Conservation (phyloP, 129 eudicot species). For the Glebionis coronaria region DNA sequence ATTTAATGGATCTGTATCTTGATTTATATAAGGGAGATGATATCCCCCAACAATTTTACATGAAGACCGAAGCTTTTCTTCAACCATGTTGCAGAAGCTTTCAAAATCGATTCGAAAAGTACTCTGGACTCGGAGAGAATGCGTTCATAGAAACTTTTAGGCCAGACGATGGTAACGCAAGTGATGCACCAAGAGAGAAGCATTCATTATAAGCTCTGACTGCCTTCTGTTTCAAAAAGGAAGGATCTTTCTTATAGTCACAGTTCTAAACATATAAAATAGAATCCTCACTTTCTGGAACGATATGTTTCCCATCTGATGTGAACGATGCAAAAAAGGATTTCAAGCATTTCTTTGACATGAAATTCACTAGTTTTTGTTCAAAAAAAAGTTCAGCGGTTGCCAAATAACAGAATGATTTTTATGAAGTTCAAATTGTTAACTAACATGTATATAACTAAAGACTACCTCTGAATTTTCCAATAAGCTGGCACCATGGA, state of each 20-base stretch:
- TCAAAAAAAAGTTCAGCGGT: too few species aligned
- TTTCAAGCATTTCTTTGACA: slow-evolving; percentile 53
- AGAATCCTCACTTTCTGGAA: too few species aligned
- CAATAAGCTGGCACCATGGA: slow-evolving; percentile 46
- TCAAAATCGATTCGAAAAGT: slow-evolving; percentile 44
- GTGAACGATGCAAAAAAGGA: too few species aligned
- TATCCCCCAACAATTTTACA: slow-evolving; percentile 16
- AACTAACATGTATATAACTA: neutral
- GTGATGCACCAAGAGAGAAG: slow-evolving; percentile 63
- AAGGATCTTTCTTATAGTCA: slow-evolving; percentile 28
- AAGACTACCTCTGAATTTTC: slow-evolving; percentile 59
- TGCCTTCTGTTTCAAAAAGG: slow-evolving; percentile 48
- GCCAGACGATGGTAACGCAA: too few species aligned
- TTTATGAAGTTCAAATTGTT: too few species aligned
- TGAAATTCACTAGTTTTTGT: too few species aligned
- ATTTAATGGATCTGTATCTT: slow-evolving; percentile 54
- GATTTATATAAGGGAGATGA: slow-evolving; percentile 52
- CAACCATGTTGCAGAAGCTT: too few species aligned
- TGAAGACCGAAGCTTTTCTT: too few species aligned
- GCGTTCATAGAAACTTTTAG: too few species aligned
- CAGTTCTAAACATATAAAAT: slow-evolving; percentile 78
- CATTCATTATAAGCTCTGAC: slow-evolving; percentile 68
- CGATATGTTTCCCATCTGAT: too few species aligned
- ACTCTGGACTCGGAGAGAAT: slow-evolving; percentile 62
- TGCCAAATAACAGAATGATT: too few species aligned